Conservation (phyloP, 768 basidiomycete genomes). For the Lentinula detonsa region DNA sequence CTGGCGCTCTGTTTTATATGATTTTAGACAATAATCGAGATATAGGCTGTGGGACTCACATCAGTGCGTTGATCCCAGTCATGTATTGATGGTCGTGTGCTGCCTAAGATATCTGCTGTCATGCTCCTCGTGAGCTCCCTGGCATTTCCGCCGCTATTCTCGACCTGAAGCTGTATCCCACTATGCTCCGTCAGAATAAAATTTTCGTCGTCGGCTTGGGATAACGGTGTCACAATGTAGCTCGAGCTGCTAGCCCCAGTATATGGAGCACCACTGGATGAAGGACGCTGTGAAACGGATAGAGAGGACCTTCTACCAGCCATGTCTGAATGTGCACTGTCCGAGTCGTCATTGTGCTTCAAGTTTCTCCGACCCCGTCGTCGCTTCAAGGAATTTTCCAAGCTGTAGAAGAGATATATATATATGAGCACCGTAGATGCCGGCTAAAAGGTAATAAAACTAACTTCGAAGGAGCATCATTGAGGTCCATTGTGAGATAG, state of each 20-base stretch:
- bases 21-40: neutral
- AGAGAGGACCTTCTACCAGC: neutral
- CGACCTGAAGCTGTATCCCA: neutral
- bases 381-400: conserved; percentile 5
- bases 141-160: neutral
- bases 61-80: conserved; percentile 1
- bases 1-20: neutral
- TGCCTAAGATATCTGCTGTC: neutral
- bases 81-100: conserved; percentile 4
- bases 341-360: conserved; percentile 5
- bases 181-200: neutral
- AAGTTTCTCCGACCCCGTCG: conserved; percentile 7
- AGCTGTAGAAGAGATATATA: neutral
- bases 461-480: neutral
- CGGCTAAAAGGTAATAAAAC: neutral
- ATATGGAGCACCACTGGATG: conserved; percentile 3
- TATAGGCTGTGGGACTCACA: neutral
- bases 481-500: neutral
- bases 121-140: neutral
- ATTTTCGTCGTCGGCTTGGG: neutral
- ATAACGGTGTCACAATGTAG: neutral
- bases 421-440: neutral
- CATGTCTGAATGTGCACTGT: neutral
- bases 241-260: neutral
- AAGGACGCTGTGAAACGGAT: conserved; percentile 3